Conservation (phyloP, 83 land plant genomes). For the Diphasiastrum complanatum region DNA sequence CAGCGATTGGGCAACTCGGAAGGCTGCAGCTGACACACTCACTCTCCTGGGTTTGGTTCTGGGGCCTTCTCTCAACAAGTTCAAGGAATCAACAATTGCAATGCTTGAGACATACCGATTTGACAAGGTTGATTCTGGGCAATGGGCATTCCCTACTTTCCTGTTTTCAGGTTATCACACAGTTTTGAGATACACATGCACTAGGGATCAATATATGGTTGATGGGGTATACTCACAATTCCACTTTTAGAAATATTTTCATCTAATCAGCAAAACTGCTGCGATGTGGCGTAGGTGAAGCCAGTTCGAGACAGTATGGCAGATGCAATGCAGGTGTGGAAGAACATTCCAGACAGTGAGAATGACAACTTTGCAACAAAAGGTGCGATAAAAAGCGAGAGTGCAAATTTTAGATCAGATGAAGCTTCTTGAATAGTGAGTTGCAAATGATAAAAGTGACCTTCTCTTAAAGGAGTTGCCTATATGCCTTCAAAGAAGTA, state of each 20-base stretch:
- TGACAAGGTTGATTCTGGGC: conserved; percentile 67
- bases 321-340: conserved; percentile 86
- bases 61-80: conserved; percentile 42
- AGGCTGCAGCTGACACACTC: conserved; percentile 94
- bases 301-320: conserved; percentile 89
- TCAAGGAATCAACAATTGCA: conserved; percentile 41
- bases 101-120: conserved; percentile 73
- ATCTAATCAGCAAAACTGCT: not conserved
- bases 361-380: not conserved
- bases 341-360: conserved; percentile 45
- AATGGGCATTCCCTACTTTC: not conserved
- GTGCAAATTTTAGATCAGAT: conserved; percentile 3
- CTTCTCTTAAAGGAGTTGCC: no score
- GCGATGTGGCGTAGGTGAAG: conserved; percentile 54
- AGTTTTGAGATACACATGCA: not conserved
- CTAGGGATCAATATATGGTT: not conserved
- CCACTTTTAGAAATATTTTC: conserved; percentile 10
- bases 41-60: conserved; percentile 49
- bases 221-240: not conserved
- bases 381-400: not conserved
- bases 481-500: no score
- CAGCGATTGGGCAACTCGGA: conserved; percentile 94
- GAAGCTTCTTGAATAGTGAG: not conserved
- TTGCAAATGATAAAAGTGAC: no score
- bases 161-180: not conserved